Evolutionary conservation across 2,329 filamentous ascomycete genomes (phyloP).

Genomic region (Madurella mycetomatis): DNA sequence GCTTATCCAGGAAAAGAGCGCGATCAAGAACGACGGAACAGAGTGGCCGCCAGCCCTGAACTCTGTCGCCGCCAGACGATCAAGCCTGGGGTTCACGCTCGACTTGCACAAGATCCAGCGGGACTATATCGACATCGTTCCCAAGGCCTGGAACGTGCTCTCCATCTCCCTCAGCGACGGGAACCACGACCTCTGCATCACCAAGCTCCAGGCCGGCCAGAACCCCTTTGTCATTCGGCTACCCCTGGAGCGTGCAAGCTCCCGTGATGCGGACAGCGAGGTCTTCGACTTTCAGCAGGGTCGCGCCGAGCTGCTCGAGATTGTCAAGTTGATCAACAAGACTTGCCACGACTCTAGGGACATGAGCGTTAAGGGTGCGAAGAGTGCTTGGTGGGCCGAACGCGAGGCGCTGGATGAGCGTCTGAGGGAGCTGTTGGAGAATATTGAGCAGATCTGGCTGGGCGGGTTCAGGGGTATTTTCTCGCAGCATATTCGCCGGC

Average conservation of each 20-base stretch:
- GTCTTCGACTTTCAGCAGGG: slow-evolving; percentile 81
- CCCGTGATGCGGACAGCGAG: slow-evolving; percentile 71
- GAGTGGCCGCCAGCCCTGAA: slow-evolving; percentile 35
- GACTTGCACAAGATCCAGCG: slow-evolving; percentile 65
- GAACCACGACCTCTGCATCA: slow-evolving; percentile 79
- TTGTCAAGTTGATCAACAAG: slow-evolving; percentile 76
- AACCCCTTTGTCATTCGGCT: slow-evolving; percentile 82
- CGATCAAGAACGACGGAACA: slow-evolving; percentile 32
- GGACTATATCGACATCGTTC: slow-evolving; percentile 82
- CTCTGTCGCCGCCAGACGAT: slow-evolving; percentile 32
- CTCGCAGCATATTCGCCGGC: slow-evolving; percentile 62
- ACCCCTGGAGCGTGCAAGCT: slow-evolving; percentile 76
- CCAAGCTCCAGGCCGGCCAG: slow-evolving; percentile 71
- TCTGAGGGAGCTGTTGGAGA: slow-evolving; percentile 71
- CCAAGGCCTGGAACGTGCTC: slow-evolving; percentile 75
- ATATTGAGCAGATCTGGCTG: slow-evolving; percentile 90
- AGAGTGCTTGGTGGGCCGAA: slow-evolving; percentile 84
- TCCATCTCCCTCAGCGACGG: slow-evolving; percentile 81
- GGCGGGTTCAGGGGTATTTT: slow-evolving; percentile 95
- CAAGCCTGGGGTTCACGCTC: slow-evolving; percentile 43
- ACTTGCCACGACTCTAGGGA: slow-evolving; percentile 72
- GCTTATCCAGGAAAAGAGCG: slow-evolving; percentile 44
- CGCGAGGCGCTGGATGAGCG: slow-evolving; percentile 74
- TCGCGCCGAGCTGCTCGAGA: slow-evolving; percentile 72
- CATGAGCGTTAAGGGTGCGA: slow-evolving; percentile 68